Evolutionary conservation across 2,329 filamentous ascomycete species (phyloP).

Genomic region (Pyrenophora seminiperda): DNA sequence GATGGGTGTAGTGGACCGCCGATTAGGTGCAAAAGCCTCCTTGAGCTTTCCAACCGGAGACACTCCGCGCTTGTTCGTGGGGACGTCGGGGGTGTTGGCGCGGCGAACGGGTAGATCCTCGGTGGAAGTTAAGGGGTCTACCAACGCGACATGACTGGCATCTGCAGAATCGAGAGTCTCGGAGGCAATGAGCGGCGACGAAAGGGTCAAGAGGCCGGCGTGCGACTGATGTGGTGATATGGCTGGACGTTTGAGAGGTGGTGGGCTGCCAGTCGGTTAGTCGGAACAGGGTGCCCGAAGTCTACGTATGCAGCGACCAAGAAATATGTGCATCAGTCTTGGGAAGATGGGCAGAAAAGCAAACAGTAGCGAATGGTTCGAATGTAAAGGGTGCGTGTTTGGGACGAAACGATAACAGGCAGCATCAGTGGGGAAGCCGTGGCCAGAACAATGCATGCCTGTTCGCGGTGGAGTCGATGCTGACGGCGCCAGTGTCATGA

Average conservation of each 20-base stretch:
- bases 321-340: conserved; percentile 10
- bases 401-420: conserved; percentile 12
- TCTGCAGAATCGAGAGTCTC: conserved; percentile 45
- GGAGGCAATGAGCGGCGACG: conserved; percentile 54
- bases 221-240: conserved; percentile 57
- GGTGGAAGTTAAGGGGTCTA: conserved; percentile 40
- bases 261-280: conserved; percentile 37
- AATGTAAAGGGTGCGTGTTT: conserved; percentile 15
- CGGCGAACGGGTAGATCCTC: conserved; percentile 36
- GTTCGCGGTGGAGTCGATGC: conserved; percentile 29
- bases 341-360: conserved; percentile 10
- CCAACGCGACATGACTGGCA: conserved; percentile 30
- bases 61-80: conserved; percentile 60
- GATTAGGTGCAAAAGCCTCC: conserved; percentile 65
- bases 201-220: conserved; percentile 55
- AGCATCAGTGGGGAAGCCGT: conserved; percentile 25
- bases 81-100: conserved; percentile 42
- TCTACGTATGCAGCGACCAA: conserved; percentile 21
- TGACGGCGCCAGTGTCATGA: conserved; percentile 5
- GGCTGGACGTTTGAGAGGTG: conserved; percentile 43
- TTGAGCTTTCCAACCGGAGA: conserved; percentile 75
- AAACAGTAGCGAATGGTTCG: conserved; percentile 14
- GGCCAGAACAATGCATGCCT: conserved; percentile 24
- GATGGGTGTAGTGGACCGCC: conserved; percentile 26
- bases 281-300: conserved; percentile 27